These are phyloP conservation scores for Plantago lanceolata DNA, from an alignment of 305 asterid genomes.

Conservation along the genomic window DNA sequence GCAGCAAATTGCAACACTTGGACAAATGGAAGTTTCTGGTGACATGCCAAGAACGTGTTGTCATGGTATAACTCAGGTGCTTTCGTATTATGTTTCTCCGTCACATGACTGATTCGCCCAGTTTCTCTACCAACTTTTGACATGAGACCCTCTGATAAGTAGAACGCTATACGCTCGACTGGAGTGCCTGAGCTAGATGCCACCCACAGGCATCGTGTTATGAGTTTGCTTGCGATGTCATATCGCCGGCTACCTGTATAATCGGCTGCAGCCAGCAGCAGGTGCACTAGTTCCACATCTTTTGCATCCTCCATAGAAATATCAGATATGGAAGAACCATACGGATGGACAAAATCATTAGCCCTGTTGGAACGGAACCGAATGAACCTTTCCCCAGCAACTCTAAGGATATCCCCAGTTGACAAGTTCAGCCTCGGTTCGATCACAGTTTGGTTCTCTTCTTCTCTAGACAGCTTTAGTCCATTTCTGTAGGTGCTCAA, in stretches of 20 bases:
- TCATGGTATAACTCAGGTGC: slow-evolving; percentile 35
- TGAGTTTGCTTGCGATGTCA: slow-evolving; percentile 35
- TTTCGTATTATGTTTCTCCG: slow-evolving; percentile 6
- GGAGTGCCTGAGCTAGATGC: slow-evolving; percentile 45
- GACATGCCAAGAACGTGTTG: slow-evolving; percentile 38
- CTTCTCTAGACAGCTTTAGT: slow-evolving; percentile 21
- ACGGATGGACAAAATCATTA: slow-evolving; percentile 53
- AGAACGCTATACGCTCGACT: slow-evolving; percentile 45
- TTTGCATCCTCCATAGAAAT: slow-evolving; percentile 40
- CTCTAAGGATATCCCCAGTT: slow-evolving; percentile 36
- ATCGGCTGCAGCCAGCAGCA: slow-evolving; percentile 51
- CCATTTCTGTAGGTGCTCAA: slow-evolving; percentile 31
- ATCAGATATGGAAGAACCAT: slow-evolving; percentile 37
- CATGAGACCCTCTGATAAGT: slow-evolving; percentile 47
- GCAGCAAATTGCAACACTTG: slow-evolving; percentile 55
- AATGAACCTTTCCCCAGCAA: slow-evolving; percentile 56
- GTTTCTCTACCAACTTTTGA: slow-evolving; percentile 35
- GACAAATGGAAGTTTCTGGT: slow-evolving; percentile 45
- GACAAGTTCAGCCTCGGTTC: slow-evolving; percentile 25
- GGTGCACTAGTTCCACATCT: slow-evolving; percentile 46
- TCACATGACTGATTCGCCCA: slow-evolving; percentile 23
- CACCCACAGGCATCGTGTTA: slow-evolving; percentile 39
- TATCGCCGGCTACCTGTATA: slow-evolving; percentile 28
- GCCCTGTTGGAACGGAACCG: slow-evolving; percentile 40
- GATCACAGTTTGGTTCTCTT: not conserved